Evolutionary conservation across 805 yeast genomes (phyloP).

Genomic region (Wickerhamomyces pijperi): DNA sequence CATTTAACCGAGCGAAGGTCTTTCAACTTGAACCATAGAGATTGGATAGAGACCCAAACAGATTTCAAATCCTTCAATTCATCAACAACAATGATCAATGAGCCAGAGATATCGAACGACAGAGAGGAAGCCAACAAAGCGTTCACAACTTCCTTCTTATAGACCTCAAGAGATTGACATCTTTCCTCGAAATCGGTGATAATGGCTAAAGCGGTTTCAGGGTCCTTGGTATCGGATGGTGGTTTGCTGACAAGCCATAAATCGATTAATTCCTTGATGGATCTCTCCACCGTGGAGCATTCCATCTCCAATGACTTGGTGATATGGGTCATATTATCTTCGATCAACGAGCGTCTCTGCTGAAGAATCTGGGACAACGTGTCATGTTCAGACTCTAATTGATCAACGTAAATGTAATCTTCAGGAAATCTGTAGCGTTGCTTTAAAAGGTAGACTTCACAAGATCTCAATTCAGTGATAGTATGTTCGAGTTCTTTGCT

Average conservation of each 20-base stretch:
- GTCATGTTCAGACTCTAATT: slow-evolving; percentile 38
- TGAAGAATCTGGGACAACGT: slow-evolving; percentile 29
- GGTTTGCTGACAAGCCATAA: slow-evolving; percentile 43
- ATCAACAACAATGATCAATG: slow-evolving; percentile 23
- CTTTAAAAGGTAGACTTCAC: slow-evolving; percentile 29
- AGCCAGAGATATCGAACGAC: slow-evolving; percentile 19
- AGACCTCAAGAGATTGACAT: slow-evolving; percentile 12
- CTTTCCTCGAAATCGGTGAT: slow-evolving; percentile 20
- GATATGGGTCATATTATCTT: slow-evolving; percentile 30
- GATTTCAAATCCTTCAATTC: slow-evolving; percentile 46
- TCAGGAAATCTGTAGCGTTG: slow-evolving; percentile 36
- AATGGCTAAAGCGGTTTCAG: slow-evolving; percentile 31
- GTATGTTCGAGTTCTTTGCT: slow-evolving; percentile 1
- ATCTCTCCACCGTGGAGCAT: slow-evolving; percentile 23
- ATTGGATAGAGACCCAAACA: slow-evolving; percentile 55
- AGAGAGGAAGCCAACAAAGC: slow-evolving; percentile 26
- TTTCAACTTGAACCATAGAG: slow-evolving; percentile 35
- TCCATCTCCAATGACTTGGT: slow-evolving; percentile 31
- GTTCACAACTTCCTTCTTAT: slow-evolving; percentile 8
- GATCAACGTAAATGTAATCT: slow-evolving; percentile 54
- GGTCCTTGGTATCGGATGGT: slow-evolving; percentile 27
- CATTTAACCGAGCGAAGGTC: slow-evolving; percentile 34
- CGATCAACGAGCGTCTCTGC: slow-evolving; percentile 26
- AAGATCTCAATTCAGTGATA: slow-evolving; percentile 7
- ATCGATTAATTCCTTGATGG: slow-evolving; percentile 19